Evolutionary conservation across 2,329 filamentous ascomycete species (phyloP).

Genomic region (Ceratocystis papillata): DNA sequence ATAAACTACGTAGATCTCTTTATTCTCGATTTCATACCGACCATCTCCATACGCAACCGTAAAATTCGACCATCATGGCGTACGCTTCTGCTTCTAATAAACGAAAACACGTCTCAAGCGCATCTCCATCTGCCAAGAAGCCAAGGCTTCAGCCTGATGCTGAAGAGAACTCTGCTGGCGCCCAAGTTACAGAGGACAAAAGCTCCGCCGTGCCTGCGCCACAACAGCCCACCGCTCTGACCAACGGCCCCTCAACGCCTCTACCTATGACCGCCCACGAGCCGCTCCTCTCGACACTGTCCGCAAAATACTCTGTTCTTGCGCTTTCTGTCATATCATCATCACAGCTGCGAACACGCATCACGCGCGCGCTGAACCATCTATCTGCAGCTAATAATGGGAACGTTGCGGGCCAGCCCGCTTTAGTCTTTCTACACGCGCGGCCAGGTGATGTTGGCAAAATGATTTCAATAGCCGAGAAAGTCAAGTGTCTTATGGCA

Average conservation of each 20-base stretch:
- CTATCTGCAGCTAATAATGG: slow-evolving; percentile 29
- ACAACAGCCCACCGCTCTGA: slow-evolving; percentile 12
- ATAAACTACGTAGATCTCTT: no score
- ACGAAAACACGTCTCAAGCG: slow-evolving; percentile 16
- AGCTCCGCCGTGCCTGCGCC: slow-evolving; percentile 5
- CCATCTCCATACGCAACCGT: background rate
- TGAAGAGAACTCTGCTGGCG: background rate
- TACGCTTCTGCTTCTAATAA: background rate
- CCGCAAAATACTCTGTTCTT: slow-evolving; percentile 37
- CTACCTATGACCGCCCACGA: slow-evolving; percentile 7
- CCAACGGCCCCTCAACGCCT: slow-evolving; percentile 10
- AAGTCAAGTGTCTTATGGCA: slow-evolving; percentile 47
- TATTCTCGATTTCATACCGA: background rate
- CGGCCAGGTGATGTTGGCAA: slow-evolving; percentile 47
- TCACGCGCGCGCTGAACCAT: slow-evolving; percentile 38
- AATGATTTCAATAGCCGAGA: slow-evolving; percentile 57
- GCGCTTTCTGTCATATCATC: slow-evolving; percentile 48
- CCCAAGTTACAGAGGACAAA: background rate
- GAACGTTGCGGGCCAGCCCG: slow-evolving; percentile 22
- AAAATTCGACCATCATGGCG: background rate
- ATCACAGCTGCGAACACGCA: slow-evolving; percentile 47
- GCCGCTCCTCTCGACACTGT: slow-evolving; percentile 13
- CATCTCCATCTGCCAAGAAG: slow-evolving; percentile 9
- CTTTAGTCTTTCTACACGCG: slow-evolving; percentile 42
- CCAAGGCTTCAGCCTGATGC: background rate